A percentile compares a stretch with the other conserved stretches of the same genome.
Conservation (phyloP, 2,329 filamentous ascomycete species). For the Scytalidium lignicola region DNA sequence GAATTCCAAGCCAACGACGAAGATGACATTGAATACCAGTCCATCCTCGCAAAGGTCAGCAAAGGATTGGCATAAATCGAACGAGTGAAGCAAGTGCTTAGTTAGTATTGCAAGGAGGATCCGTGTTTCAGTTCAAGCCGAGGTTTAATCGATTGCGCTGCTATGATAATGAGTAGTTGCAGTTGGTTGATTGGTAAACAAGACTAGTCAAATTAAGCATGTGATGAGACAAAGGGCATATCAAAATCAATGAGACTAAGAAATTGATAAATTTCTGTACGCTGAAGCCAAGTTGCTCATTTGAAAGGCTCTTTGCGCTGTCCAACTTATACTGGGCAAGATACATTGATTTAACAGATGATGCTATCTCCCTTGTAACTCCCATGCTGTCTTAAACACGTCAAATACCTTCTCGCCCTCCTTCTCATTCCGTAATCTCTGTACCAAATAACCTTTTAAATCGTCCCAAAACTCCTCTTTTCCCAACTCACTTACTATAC, state of each 20-base stretch:
- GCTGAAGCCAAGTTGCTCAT: background rate
- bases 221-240: background rate
- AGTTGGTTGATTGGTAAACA: background rate
- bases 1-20: conserved; percentile 81
- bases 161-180: background rate
- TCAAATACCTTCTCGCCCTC: conserved; percentile 58
- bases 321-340: background rate
- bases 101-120: conserved; percentile 8
- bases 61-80: conserved; percentile 47
- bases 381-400: conserved; percentile 70
- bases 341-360: background rate
- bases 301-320: background rate
- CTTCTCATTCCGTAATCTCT: conserved; percentile 68
- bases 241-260: background rate
- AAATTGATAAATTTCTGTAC: background rate
- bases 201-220: background rate
- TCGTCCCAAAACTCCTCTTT: conserved; percentile 83
- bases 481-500: conserved; percentile 46
- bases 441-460: conserved; percentile 72
- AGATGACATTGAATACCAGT: conserved; percentile 76
- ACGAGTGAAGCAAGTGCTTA: background rate
- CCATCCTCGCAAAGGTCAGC: conserved; percentile 62
- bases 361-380: conserved; percentile 22
- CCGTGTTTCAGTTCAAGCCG: conserved; percentile 11
- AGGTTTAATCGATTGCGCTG: background rate